Evolutionary conservation across 2,329 filamentous ascomycete genomes (phyloP), one percentile per base, ranked within the genome.

Genomic region (Xylariaceae sp.): DNA sequence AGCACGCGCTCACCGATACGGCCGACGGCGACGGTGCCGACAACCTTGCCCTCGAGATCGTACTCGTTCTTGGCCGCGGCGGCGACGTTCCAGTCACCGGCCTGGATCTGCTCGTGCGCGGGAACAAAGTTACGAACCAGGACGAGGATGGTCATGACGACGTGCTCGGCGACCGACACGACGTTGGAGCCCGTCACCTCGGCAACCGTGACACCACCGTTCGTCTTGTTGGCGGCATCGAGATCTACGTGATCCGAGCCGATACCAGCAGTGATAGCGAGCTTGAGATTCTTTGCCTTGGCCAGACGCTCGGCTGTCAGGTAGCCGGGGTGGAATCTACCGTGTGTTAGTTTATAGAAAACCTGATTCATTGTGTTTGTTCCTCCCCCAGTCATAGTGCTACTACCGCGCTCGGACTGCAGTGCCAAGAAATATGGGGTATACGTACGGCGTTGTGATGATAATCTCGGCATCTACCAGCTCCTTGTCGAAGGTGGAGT

Each of bases 141-240:
- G 65, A 88, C 78, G 49, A 99, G 90, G 78, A 98, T 98, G 76
- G 95, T 99, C 95, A 99, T 98, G 80, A 99, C 80, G 69, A 99
- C 95, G 81, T 99, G 95, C 86, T 99, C 95, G 59, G 95, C 95
- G 64, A 99, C 95, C 48, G 95, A 98, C 70, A 97, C 93, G 70
- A 99, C 95, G 77, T 99, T 99, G 80, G 90, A 96, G 74, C 95
- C 95, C 8, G 95, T 99, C 65, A 99, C 95, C 79, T 99, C 95
- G 64, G 92, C 93, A 62, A 99, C 95, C 69, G 93, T 99, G 80
- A 98, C 81, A 75, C 95, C 95, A 72, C 94, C 94, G 76, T 99
- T 99, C 80, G 93, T 97, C 82, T 89, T 93, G 89, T 98, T 98
- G 76, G 95, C 95, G 40, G 91, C 92, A 76, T 98, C 87, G 64